A percentile compares a stretch with the other conserved stretches of the same genome.
Evolutionary conservation across 768 basidiomycete genomes (phyloP).

Genomic region (Naganishia vaughanmartiniae): DNA sequence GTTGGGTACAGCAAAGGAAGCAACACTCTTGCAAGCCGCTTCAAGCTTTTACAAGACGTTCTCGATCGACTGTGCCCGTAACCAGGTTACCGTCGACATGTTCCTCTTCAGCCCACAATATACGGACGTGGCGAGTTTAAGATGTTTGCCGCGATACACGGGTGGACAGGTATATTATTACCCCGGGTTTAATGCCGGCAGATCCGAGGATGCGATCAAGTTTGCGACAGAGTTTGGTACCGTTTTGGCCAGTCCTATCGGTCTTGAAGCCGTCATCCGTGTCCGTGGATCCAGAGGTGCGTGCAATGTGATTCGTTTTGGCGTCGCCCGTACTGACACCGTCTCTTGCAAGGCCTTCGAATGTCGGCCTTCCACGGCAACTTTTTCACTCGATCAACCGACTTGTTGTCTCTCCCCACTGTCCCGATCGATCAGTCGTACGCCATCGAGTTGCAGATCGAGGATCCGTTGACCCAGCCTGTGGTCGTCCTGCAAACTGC

Average conservation of each 20-base stretch:
- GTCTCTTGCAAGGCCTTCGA: conserved; percentile 63
- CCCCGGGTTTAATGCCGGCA: conserved; percentile 91
- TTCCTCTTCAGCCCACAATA: conserved; percentile 93
- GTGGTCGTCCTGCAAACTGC: conserved; percentile 94
- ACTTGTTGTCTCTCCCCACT: conserved; percentile 89
- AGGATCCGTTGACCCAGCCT: conserved; percentile 84
- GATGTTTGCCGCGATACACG: conserved; percentile 91
- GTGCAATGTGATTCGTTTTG: conserved; percentile 22
- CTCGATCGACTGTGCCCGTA: conserved; percentile 94
- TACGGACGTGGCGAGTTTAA: conserved; percentile 90
- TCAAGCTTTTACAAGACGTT: conserved; percentile 97
- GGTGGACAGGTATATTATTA: conserved; percentile 98
- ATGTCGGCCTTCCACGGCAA: conserved; percentile 99
- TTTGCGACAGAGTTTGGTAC: conserved; percentile 97
- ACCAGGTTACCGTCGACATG: conserved; percentile 98
- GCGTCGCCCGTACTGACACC: background rate
- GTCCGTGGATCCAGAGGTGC: conserved; percentile 92
- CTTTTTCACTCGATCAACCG: conserved; percentile 96
- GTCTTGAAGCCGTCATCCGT: conserved; percentile 95
- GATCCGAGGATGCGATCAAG: conserved; percentile 93
- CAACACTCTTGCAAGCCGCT: conserved; percentile 84
- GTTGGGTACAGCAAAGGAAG: conserved; percentile 94
- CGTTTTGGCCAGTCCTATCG: conserved; percentile 87
- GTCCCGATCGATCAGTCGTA: conserved; percentile 97
- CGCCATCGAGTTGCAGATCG: conserved; percentile 90